Evolutionary conservation across 2,329 filamentous ascomycete genomes (phyloP), one percentile per base, ranked within the genome.

Genomic region (Ceratocystis ficicola): DNA sequence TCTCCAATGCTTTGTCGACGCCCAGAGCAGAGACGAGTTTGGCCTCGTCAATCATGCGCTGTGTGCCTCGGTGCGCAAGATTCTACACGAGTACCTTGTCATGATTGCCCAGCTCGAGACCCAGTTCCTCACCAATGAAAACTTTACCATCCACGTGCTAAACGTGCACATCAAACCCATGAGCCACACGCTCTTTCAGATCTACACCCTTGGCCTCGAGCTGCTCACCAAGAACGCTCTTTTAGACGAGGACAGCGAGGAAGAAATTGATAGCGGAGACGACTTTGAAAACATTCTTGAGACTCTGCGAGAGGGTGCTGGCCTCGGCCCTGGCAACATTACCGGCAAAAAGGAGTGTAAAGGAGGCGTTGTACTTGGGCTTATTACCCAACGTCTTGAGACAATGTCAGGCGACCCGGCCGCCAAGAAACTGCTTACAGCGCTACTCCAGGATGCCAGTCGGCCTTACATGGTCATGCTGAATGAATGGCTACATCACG

Each of bases 401-500:
- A 86, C 88, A 15, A 93, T 96, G 84, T 94, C 93, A 1, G 94
- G 94, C 59, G 94, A 99, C 73, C 94, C 94, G 3, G 88, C 90
- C 0, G 92, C 94, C 22, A 84, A 90, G 69, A 83, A 86, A 28
- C 77, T 99, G 22, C 80, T 99, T 10, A 94, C 90, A 10, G 87
- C 86, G 2, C 77, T 99, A 32, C 76, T 99, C 52, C 83, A 90
- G 66, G 93, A 97, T 74, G 88, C 93, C 1, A 96, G 92, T 72
- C 84, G 88, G 65, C 94, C 94, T 0, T 99, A 99, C 73, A 96
- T 97, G 92, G 83, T 83, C 52, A 99, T 99, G 94, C 78, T 99
- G 68, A 99, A 99, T 72, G 93, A 97, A 74, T 99, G 94, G 94
- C 79, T 99, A 17, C 94, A 99, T 73, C 93, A 95, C 72, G 94